Base-by-base conservation (phyloP, 257 asterid genomes). In the Nemophila menziesii region DNA sequence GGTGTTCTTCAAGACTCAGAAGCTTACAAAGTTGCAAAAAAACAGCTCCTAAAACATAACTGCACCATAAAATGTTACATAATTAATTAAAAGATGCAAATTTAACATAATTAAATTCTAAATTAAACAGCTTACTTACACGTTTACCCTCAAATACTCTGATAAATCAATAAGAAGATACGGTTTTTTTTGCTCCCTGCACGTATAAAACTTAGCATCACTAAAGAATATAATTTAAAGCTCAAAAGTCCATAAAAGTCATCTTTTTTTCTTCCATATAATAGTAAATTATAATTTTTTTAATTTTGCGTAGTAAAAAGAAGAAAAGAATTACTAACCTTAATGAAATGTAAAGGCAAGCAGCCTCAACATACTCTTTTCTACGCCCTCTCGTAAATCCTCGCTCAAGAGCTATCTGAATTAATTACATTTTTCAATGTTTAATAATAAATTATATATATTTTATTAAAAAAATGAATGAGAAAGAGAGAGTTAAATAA, bases 121-220 rank as follows among this genome's bases (percentile, higher is more conserved):
- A 11, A 41, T 50, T 43, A 33, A 56, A 57, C 44, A 50, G 40
- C 55, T 56, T 37, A 62, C 87, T 19, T 73, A 82, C 94, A 82
- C 94, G 50, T 79, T 82, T 61, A 79, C 60, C 70, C 85, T 55
- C 55, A 82, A 75, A 54, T 76, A 54, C 68, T 82, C 94, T 16
- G 94, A 82, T 68, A 82, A 82, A 67, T 82, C 94, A 60, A 82
- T 82, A 37, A 82, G 94, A 60, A 82, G 92, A 69, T 48, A 76
- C 39, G 94, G 94, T 74, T 82, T 82, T 46, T 64, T 70, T 5
- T 60, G 58, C 45, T 54, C 66, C 92, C 94, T 82, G 84, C 73
- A 60, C 59, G 56, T 53, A 54, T 54, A 46, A 57, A 50, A 54
- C 34, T 10, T 20, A 33, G 52, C 45, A 48, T 13, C 13, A 55